Base-by-base conservation (phyloP, 2,329 filamentous ascomycete genomes). In the Beauveria sp. region DNA sequence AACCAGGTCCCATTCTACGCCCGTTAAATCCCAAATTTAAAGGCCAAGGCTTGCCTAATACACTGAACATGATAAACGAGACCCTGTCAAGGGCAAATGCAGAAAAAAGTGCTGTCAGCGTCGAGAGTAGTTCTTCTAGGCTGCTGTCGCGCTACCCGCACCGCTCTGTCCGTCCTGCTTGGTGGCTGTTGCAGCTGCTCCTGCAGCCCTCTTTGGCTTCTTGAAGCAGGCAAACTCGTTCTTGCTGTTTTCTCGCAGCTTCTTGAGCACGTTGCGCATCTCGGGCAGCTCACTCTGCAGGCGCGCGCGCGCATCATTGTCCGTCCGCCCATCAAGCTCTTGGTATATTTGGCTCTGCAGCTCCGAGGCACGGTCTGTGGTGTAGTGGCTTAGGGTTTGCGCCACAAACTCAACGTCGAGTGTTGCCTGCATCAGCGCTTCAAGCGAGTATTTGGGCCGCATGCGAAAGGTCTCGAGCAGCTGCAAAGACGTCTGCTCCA, bases 321-420 rank as follows among this genome's bases (percentile, higher is more conserved):
- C 92, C 57, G 94, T 97, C 55, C 92, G 86, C 63, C 85, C 83
- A 72, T 99, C 94, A 18, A 99, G 79, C 71, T 94, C 91, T 65
- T 94, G 85, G 74, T 97, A 99, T 53, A 99, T 93, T 72, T 92
- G 86, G 67, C 89, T 89, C 76, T 97, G 94, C 16, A 90, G 81
- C 70, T 92, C 86, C 8, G 86, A 86, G 3, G 92, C 91, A 55
- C 85, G 83, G 61, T 96, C 89, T 0, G 91, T 94, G 0, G 91
- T 94, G 73, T 96, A 99, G 67, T 92, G 88, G 63, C 85, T 90
- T 40, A 99, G 82, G 5, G 93, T 97, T 77, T 99, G 94, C 1
- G 92, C 91, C 61, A 97, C 87, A 70, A 99, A 97, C 74, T 99
- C 94, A 1, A 97, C 92, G 70, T 99, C 94, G 1, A 99, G 84